Evolutionary conservation across 2,329 filamentous ascomycete genomes (phyloP).

Genomic region (Colletotrichum viniferum): DNA sequence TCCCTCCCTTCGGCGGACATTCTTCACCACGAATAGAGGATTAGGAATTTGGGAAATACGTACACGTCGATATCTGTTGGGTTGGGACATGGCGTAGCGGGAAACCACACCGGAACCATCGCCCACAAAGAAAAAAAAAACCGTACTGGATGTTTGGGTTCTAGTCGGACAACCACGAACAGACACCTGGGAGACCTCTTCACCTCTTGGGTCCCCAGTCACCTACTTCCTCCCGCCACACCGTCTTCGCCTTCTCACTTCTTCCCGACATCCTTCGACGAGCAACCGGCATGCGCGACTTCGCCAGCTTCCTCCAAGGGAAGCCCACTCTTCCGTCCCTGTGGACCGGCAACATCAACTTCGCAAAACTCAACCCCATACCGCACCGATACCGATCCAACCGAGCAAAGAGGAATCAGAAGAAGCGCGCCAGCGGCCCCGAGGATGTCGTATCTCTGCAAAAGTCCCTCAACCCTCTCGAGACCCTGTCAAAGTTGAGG

Average conservation of each 20-base stretch:
- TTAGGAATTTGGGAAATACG: background rate
- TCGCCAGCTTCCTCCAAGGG: constrained; percentile 38
- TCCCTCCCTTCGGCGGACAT: background rate
- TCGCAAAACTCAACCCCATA: constrained; percentile 46
- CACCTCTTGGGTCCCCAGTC: background rate
- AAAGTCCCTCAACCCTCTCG: constrained; percentile 80
- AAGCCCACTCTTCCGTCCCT: constrained; percentile 44
- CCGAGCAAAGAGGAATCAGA: constrained; percentile 42
- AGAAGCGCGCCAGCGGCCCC: constrained; percentile 38
- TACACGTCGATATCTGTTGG: background rate
- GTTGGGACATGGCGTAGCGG: constrained; percentile 9
- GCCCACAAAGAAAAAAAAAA: background rate
- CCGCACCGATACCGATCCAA: constrained; percentile 43
- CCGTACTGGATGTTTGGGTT: constrained; percentile 5
- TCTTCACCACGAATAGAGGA: background rate
- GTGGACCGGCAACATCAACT: constrained; percentile 44
- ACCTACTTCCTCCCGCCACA: background rate
- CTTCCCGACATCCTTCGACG: background rate
- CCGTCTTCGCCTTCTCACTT: background rate
- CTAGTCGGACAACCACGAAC: constrained; percentile 4
- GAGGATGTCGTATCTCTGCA: constrained; percentile 77
- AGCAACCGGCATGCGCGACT: constrained; percentile 38
- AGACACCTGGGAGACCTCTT: background rate
- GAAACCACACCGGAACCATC: background rate
- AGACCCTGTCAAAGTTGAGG: constrained; percentile 77